These are phyloP conservation scores for Aspergillus bombycis DNA, from an alignment of 2,329 filamentous ascomycete genomes.

Conservation along the genomic window DNA sequence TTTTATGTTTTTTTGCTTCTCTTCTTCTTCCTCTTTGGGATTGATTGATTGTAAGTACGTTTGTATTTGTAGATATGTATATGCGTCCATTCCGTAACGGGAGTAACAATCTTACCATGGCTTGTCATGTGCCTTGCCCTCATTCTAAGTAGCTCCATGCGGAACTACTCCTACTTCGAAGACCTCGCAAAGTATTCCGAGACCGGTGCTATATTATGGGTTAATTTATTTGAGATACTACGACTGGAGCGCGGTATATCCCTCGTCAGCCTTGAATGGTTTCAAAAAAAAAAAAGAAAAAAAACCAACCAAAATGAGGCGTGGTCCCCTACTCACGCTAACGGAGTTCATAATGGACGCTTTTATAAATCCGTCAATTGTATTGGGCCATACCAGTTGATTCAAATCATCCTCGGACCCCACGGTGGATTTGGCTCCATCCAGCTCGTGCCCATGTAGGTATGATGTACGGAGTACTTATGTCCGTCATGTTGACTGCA, in stretches of 20 bases:
- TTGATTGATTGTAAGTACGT: background rate
- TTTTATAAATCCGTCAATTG: conserved; percentile 1
- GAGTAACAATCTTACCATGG: background rate
- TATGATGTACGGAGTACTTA: no score
- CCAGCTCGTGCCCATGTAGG: background rate
- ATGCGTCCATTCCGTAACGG: background rate
- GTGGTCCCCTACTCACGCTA: conserved; percentile 12
- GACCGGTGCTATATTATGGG: background rate
- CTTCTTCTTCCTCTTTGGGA: background rate
- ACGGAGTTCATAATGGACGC: background rate
- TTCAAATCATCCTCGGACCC: background rate
- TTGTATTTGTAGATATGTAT: background rate
- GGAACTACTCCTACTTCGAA: no score
- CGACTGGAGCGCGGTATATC: background rate
- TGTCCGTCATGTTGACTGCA: background rate
- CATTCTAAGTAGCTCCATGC: background rate
- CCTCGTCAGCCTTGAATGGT: background rate
- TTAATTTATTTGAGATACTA: background rate
- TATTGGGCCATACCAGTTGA: background rate
- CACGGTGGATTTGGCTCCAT: conserved; percentile 1
- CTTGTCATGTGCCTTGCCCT: background rate
- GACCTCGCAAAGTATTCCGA: background rate
- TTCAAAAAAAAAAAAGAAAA: background rate
- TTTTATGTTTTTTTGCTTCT: background rate
- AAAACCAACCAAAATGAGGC: conserved; percentile 11